Conservation (phyloP, 257 asterid species). For the Eustoma russellianum region DNA sequence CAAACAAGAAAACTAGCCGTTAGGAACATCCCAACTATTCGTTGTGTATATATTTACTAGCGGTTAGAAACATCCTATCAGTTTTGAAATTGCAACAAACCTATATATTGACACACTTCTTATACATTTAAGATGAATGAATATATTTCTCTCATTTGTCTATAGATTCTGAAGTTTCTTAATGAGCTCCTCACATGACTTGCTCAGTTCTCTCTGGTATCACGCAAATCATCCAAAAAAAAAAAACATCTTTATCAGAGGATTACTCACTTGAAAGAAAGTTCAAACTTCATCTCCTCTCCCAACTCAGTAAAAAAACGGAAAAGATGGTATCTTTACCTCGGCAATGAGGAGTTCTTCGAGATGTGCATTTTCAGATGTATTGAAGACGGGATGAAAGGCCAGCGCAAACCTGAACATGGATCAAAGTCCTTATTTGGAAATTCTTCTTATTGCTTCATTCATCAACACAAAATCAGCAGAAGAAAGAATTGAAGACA, state of each 20-base stretch:
- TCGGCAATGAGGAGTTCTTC: conserved; percentile 94
- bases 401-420: conserved; percentile 90
- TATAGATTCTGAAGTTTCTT: conserved; percentile 83
- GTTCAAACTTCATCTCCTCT: background rate
- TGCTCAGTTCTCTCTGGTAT: conserved; percentile 87
- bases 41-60: too few relatives aligned
- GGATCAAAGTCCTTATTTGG: background rate
- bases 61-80: too few relatives aligned
- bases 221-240: conserved; percentile 16
- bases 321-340: conserved; percentile 46
- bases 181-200: conserved; percentile 71
- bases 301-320: conserved; percentile 10
- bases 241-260: conserved; percentile 13
- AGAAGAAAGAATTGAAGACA: too few relatives aligned
- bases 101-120: too few relatives aligned
- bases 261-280: conserved; percentile 4
- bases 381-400: conserved; percentile 95
- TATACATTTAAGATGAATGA: too few relatives aligned
- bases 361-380: conserved; percentile 94
- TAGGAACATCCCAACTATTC: too few relatives aligned
- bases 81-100: too few relatives aligned
- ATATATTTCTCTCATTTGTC: too few relatives aligned
- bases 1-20: too few relatives aligned
- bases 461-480: too few relatives aligned
- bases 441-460: too few relatives aligned